Evolutionary conservation across 208 protist species (phyloP).

Genomic region (Trypanosoma cruzi): DNA sequence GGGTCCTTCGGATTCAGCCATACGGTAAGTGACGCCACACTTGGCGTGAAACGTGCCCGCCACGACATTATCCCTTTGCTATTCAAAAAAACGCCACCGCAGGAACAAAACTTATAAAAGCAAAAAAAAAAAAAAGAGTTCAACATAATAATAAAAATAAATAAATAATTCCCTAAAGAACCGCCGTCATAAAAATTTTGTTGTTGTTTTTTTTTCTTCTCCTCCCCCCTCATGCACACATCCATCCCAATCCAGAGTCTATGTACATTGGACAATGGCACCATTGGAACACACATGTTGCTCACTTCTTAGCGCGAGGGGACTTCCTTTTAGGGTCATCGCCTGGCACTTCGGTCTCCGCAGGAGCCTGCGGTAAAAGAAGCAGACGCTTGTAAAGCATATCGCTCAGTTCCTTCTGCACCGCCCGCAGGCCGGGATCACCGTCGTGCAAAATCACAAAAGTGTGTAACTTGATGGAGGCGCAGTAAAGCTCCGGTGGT

Average conservation of each 20-base stretch:
- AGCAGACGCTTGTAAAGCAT: slow-evolving; percentile 36
- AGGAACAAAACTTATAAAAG: neutral
- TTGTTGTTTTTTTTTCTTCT: neutral
- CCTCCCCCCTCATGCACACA: neutral
- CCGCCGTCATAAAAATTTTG: neutral
- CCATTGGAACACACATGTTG: neutral
- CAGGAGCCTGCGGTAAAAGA: neutral
- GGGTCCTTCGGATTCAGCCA: slow-evolving; percentile 94
- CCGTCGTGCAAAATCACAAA: slow-evolving; percentile 39
- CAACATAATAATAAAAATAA: neutral
- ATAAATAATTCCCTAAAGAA: neutral
- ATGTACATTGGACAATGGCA: neutral
- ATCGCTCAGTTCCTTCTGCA: slow-evolving; percentile 45
- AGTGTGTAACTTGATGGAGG: slow-evolving; percentile 52
- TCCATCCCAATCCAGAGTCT: neutral
- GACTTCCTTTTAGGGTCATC: slow-evolving; percentile 20
- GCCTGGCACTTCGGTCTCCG: neutral
- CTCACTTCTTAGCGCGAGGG: slow-evolving; percentile 23
- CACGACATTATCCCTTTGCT: slow-evolving; percentile 67
- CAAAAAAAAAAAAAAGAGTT: slow-evolving; percentile 12
- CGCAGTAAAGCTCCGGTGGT: slow-evolving; percentile 76
- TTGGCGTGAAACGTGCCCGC: slow-evolving; percentile 89
- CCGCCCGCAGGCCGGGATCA: slow-evolving; percentile 34
- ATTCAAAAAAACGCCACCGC: neutral
- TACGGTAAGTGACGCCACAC: slow-evolving; percentile 79